Conservation (phyloP, 116 monocot species). For the Papilionanthe hybrid region DNA sequence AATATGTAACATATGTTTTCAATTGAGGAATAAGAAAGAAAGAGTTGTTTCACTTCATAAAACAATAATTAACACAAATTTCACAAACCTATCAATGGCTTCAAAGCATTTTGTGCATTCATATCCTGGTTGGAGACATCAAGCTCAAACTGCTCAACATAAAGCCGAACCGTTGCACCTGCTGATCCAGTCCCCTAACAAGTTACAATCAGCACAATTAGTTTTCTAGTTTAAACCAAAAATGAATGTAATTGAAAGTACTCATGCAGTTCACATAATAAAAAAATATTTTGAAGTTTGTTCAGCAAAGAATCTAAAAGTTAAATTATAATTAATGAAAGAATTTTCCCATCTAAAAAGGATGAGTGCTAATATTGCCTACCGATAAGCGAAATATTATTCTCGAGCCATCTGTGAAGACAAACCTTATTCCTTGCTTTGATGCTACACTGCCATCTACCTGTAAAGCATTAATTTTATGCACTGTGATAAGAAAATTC, state of each 20-base stretch:
- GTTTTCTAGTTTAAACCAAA: background rate
- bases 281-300: background rate
- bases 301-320: background rate
- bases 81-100: slow-evolving; percentile 73
- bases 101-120: slow-evolving; percentile 82
- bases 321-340: background rate
- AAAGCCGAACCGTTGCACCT: slow-evolving; percentile 82
- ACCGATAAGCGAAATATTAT: slow-evolving; percentile 92
- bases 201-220: background rate
- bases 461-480: slow-evolving; percentile 21
- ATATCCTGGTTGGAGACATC: slow-evolving; percentile 68
- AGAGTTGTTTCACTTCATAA: too few relatives aligned
- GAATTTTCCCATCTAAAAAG: background rate
- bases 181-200: slow-evolving; percentile 89
- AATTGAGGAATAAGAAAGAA: too few relatives aligned
- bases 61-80: background rate
- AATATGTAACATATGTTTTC: too few relatives aligned
- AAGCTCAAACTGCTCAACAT: slow-evolving; percentile 86
- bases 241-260: background rate
- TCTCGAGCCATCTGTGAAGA: slow-evolving; percentile 89
- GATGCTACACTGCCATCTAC: slow-evolving; percentile 83
- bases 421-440: slow-evolving; percentile 87
- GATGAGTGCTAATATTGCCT: background rate
- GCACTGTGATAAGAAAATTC: background rate
- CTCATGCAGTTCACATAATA: background rate